Evolutionary conservation across 1,284 basidiomycete species (phyloP).

Genomic region (Wolfiporia cocos): DNA sequence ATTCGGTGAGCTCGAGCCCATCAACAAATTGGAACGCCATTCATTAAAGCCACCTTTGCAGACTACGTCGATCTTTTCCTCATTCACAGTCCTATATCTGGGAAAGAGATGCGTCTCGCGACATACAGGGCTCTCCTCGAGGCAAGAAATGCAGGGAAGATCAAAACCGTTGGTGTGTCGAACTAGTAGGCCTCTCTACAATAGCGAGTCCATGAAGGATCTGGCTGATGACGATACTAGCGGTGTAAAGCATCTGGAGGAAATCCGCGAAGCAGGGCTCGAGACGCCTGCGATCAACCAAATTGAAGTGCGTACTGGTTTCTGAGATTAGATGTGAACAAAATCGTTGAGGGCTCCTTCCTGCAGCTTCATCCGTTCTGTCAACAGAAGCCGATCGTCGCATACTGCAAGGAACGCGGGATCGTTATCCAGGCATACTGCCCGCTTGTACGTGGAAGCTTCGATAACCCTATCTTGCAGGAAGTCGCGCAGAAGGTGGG

Average conservation of each 20-base stretch:
- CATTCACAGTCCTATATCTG: slow-evolving; percentile 42
- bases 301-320: slow-evolving; percentile 45
- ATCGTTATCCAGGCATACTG: slow-evolving; percentile 71
- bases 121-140: slow-evolving; percentile 37
- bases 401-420: slow-evolving; percentile 60
- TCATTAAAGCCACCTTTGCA: too few species aligned
- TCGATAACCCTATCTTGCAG: slow-evolving; percentile 34
- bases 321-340: not conserved
- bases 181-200: slow-evolving; percentile 49
- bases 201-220: too few species aligned
- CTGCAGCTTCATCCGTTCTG: slow-evolving; percentile 78
- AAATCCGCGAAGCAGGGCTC: slow-evolving; percentile 54
- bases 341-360: not conserved
- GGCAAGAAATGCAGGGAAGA: slow-evolving; percentile 39
- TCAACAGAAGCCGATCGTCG: slow-evolving; percentile 74
- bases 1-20: slow-evolving; percentile 30
- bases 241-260: slow-evolving; percentile 68
- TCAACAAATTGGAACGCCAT: too few species aligned
- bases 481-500: slow-evolving; percentile 28
- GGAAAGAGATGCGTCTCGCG: slow-evolving; percentile 32
- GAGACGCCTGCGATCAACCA: slow-evolving; percentile 75
- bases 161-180: slow-evolving; percentile 49
- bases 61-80: slow-evolving; percentile 52
- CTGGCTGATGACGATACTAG: too few species aligned
- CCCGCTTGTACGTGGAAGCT: slow-evolving; percentile 40